phyloP scores from a whole-genome alignment of 2,329 filamentous ascomycete species.

The Calonectria crousiana region DNA sequence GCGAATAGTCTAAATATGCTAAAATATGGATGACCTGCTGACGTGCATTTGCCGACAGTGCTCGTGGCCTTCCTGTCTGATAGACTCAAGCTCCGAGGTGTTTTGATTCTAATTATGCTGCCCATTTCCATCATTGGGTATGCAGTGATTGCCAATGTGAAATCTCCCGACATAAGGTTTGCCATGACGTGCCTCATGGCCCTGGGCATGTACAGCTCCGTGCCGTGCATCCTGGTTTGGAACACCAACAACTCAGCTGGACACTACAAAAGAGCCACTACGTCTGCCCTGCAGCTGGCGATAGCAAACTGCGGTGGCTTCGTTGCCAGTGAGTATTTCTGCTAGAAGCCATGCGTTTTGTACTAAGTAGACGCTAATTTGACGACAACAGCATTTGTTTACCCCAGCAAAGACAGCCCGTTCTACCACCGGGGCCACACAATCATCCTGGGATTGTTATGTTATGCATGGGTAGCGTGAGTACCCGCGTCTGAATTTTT shows the following conservation, averaged over 20 bases:
- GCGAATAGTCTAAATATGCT: too few species aligned
- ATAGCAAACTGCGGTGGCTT: background rate
- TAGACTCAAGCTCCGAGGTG: background rate
- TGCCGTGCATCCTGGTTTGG: constrained; percentile 74
- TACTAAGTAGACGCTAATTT: background rate
- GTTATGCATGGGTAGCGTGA: background rate
- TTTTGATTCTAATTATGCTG: background rate
- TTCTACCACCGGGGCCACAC: constrained; percentile 3
- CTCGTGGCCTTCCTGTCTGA: background rate
- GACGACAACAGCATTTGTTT: background rate
- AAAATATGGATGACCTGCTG: background rate
- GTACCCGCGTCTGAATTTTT: background rate
- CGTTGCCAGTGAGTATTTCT: background rate
- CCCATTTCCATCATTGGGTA: background rate
- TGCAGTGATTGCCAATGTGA: constrained; percentile 51
- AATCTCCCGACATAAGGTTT: constrained; percentile 69
- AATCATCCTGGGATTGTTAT: background rate
- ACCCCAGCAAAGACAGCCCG: background rate
- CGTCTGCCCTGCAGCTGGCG: constrained; percentile 48
- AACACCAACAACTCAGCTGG: constrained; percentile 76
- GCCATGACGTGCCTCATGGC: constrained; percentile 78
- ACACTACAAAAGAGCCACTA: constrained; percentile 78
- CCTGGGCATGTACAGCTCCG: constrained; percentile 72
- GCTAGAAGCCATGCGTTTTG: too few species aligned
- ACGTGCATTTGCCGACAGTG: background rate